Evolutionary conservation across 805 yeast species (phyloP).

Genomic region (Naumovozyma castellii): DNA sequence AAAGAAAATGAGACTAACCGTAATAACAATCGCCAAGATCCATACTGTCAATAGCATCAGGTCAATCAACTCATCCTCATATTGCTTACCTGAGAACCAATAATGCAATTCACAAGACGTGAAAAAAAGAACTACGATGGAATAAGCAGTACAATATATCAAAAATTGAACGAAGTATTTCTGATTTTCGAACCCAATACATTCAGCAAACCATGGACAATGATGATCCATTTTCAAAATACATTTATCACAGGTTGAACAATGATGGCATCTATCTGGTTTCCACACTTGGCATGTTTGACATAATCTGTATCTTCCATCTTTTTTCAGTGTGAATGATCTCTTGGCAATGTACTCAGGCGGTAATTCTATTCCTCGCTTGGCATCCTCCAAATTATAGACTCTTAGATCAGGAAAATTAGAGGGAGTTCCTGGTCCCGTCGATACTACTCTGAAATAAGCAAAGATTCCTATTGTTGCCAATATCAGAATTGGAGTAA

Average conservation of each 20-base stretch:
- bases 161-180: constrained; percentile 72
- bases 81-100: constrained; percentile 39
- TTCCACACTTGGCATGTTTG: constrained; percentile 62
- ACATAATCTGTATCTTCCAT: constrained; percentile 64
- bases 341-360: constrained; percentile 35
- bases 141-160: constrained; percentile 41
- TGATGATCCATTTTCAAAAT: constrained; percentile 88
- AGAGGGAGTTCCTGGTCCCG: constrained; percentile 59
- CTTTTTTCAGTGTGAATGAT: constrained; percentile 39
- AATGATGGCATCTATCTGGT: constrained; percentile 84
- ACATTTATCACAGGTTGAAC: constrained; percentile 62
- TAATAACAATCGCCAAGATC: constrained; percentile 43
- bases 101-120: constrained; percentile 37
- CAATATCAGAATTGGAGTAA: constrained; percentile 2
- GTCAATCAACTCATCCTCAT: constrained; percentile 37
- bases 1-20: constrained; percentile 50
- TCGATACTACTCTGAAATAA: constrained; percentile 42
- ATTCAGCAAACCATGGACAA: constrained; percentile 87
- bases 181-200: constrained; percentile 77
- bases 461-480: constrained; percentile 31
- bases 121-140: constrained; percentile 34
- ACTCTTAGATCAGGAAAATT: constrained; percentile 42
- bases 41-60: constrained; percentile 53
- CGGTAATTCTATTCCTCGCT: constrained; percentile 29
- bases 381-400: constrained; percentile 21